Evolutionary conservation across 2,329 filamentous ascomycete genomes (phyloP).

Genomic region (Talaromyces piceae): DNA sequence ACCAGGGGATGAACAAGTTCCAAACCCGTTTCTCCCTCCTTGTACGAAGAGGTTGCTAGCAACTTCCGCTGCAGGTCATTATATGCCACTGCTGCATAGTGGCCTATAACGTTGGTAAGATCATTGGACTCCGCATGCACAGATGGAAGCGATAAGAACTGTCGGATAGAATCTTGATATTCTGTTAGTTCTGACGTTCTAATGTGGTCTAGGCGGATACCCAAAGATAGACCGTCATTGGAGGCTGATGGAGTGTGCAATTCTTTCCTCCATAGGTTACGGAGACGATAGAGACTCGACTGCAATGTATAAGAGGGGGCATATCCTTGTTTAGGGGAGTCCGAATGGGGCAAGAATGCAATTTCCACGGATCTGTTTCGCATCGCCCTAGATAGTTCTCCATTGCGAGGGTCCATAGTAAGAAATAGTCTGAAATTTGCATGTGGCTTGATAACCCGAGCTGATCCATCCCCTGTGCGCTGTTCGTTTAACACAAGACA

Average conservation of each 20-base stretch:
- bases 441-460: conserved; percentile 73
- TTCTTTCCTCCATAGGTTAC: conserved; percentile 25
- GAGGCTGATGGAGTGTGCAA: conserved; percentile 10
- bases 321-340: conserved; percentile 12
- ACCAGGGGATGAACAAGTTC: conserved; percentile 34
- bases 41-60: conserved; percentile 9
- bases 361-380: conserved; percentile 90
- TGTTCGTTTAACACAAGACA: conserved; percentile 90
- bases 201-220: conserved; percentile 32
- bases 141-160: conserved; percentile 16
- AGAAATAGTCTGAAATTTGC: conserved; percentile 85
- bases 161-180: conserved; percentile 23
- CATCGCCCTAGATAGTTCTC: conserved; percentile 93
- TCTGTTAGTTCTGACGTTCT: conserved; percentile 26
- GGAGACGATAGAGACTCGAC: conserved; percentile 33
- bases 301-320: conserved; percentile 30
- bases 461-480: conserved; percentile 70
- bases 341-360: conserved; percentile 52
- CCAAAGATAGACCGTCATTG: conserved; percentile 16
- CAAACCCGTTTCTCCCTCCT: conserved; percentile 10
- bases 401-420: conserved; percentile 85
- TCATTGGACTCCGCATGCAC: conserved; percentile 8
- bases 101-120: conserved; percentile 9
- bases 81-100: conserved; percentile 25
- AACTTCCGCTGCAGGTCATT: conserved; percentile 25